Evolutionary conservation across 352 stramenopile genomes (phyloP), one percentile per base, ranked within the genome.

Genomic region (Globisporangium mamillatum): DNA sequence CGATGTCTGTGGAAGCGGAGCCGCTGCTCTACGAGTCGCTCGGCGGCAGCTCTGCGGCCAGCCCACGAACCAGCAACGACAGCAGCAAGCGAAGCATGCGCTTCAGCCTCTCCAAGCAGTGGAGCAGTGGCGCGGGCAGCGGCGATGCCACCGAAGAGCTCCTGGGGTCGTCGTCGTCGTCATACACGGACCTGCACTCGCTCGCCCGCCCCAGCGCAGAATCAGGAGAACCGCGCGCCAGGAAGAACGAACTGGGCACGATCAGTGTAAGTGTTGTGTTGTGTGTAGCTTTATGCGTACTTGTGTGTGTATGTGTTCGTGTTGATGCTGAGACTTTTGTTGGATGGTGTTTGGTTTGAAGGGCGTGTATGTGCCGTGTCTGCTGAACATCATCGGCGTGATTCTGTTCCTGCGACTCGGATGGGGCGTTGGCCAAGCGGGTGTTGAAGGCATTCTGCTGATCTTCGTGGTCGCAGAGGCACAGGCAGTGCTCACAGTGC

Each of bases 331-430:
- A 27, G 36, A 2, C 1, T 44, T 22, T 20, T 63, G 14, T 18
- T 12, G 44, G 44, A 22, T 41, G 32, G 48, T 41, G 32, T 38
- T 18, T 18, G 29, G 29, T 48, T 29, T 44, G 50, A 34, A 85
- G 78, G 90, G 90, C 8, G 90, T 97, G 6, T 96, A 93, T 50
- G 76, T 97, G 68, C 91, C 91, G 38, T 97, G 87, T 68, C 78
- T 97, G 25, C 80, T 96, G 67, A 96, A 95, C 70, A 97, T 97
- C 75, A 91, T 97, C 46, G 89, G 91, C 44, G 89, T 97, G 29
- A 94, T 97, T 56, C 68, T 97, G 24, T 97, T 97, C 68, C 83
- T 97, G 12, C 87, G 89, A 4, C 82, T 97, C 20, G 85, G 87
- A 4, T 95, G 83, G 82, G 92, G 92, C 44, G 79, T 94, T 3